Base-by-base conservation (phyloP, 1,284 basidiomycete genomes). In the Chalciporus sp. region DNA sequence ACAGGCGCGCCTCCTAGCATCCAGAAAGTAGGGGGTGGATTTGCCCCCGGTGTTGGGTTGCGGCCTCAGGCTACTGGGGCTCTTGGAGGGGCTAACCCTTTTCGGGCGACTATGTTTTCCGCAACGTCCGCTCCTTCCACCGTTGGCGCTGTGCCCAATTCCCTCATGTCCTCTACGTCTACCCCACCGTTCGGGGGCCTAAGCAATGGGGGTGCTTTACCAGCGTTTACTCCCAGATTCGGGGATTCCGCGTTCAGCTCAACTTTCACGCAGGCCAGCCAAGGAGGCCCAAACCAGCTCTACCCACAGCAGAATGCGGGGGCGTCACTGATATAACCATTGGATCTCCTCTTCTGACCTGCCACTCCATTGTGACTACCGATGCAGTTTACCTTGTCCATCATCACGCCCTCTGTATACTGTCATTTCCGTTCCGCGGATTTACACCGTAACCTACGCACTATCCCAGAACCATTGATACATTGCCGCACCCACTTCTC, bases 61-160 rank as follows among this genome's bases (percentile, higher is more conserved):
- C 76, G 88, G 29, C 86, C 90, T 5, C 90, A 92, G 63, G 78
- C 81, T 65, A 91, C 88, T 4, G 88, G 88, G 5, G 31, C 61
- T 20, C 71, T 70, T 12, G 84, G 84, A 16, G 76, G 73, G 26
- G 84, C 82, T 9, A 92, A 92, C 61, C 90, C 90, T 8, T 92
- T 92, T 76, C 80, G 90, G 42, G 82, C 85, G 9, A 85, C 84
- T 3, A 84, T 83, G 81, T 73, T 76, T 49, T 51, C 59, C 11
- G 42, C 63, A 11, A 54, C 59, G 7, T 57, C 72, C 27, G 43
- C 51, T 39, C 39, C 50, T 7, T 42, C 51, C 8, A n/a, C 43
- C 27, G 42, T 27, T 28, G 37, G 40, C 1, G 50, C 46, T 7
- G 14, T 39, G n/a, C 27, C 61, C 7, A 48, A 26, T 31, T n/a